Evolutionary conservation across 2,329 filamentous ascomycete species (phyloP).

Genomic region (Apiospora kogelbergensis): DNA sequence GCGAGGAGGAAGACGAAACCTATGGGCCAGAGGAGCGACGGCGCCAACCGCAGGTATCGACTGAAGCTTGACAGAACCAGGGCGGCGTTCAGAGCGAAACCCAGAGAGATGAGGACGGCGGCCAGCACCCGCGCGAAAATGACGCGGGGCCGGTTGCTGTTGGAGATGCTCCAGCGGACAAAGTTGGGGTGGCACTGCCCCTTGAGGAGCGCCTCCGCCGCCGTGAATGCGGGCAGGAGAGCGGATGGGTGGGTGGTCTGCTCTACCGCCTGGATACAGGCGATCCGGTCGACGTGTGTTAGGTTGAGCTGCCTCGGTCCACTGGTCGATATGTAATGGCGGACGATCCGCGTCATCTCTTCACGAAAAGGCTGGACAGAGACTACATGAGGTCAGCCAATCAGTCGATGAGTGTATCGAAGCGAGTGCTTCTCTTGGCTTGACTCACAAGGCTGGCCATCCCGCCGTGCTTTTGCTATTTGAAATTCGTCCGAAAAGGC

Average conservation of each 20-base stretch:
- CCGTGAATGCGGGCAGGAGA: slow-evolving; percentile 38
- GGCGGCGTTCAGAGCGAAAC: slow-evolving; percentile 29
- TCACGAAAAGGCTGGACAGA: slow-evolving; percentile 41
- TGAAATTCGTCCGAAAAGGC: neutral
- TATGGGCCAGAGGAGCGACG: slow-evolving; percentile 35
- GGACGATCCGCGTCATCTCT: slow-evolving; percentile 36
- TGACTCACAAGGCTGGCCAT: neutral
- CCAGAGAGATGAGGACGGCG: slow-evolving; percentile 21
- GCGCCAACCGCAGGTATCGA: slow-evolving; percentile 28
- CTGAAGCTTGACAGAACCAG: slow-evolving; percentile 32
- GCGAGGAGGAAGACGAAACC: slow-evolving; percentile 35
- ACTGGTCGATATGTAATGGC: slow-evolving; percentile 38
- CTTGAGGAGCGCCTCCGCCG: slow-evolving; percentile 37
- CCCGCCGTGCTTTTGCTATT: neutral
- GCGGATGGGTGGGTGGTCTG: slow-evolving; percentile 46
- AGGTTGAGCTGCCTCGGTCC: slow-evolving; percentile 38
- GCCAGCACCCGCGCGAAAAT: slow-evolving; percentile 29
- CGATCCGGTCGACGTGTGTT: slow-evolving; percentile 35
- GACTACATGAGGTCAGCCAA: slow-evolving; percentile 20
- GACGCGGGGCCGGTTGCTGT: slow-evolving; percentile 36
- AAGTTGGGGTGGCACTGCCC: slow-evolving; percentile 40
- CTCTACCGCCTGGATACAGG: slow-evolving; percentile 39
- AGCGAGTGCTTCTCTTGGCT: neutral
- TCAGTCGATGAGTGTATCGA: neutral
- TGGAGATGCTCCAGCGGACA: slow-evolving; percentile 36